These are phyloP conservation scores for Lolium multiflorum DNA, from an alignment of 176 grass and related monocot species.

Conservation along the genomic window DNA sequence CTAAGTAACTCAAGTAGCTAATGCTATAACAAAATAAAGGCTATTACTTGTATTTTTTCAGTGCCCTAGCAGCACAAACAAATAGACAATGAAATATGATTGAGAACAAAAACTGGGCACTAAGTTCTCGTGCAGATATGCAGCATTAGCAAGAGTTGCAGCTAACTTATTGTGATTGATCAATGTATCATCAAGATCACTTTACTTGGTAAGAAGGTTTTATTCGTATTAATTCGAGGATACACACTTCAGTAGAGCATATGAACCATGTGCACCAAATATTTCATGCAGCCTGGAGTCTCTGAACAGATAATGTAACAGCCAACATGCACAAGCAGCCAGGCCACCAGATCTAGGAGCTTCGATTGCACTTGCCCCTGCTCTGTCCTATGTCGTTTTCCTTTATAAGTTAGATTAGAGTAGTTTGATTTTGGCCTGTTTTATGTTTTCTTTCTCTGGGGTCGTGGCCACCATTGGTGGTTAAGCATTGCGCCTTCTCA, in stretches of 20 bases:
- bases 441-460: neutral
- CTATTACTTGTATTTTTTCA: neutral
- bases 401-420: neutral
- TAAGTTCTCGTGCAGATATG: neutral
- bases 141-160: neutral
- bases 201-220: neutral
- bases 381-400: neutral
- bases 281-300: neutral
- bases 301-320: neutral
- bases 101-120: neutral
- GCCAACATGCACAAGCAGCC: neutral
- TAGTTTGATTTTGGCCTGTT: neutral
- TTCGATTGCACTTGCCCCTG: neutral
- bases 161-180: neutral
- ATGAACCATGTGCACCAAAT: neutral
- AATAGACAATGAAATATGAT: neutral
- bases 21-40: slow-evolving; percentile 11
- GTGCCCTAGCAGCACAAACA: slow-evolving; percentile 11
- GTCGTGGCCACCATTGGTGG: neutral
- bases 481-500: neutral
- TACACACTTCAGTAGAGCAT: neutral
- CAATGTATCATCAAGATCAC: neutral
- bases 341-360: neutral
- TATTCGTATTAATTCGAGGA: slow-evolving; percentile 4
- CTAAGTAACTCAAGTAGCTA: neutral